Base-by-base conservation (phyloP, 768 basidiomycete genomes). In the Leucocoprinus leucothites region DNA sequence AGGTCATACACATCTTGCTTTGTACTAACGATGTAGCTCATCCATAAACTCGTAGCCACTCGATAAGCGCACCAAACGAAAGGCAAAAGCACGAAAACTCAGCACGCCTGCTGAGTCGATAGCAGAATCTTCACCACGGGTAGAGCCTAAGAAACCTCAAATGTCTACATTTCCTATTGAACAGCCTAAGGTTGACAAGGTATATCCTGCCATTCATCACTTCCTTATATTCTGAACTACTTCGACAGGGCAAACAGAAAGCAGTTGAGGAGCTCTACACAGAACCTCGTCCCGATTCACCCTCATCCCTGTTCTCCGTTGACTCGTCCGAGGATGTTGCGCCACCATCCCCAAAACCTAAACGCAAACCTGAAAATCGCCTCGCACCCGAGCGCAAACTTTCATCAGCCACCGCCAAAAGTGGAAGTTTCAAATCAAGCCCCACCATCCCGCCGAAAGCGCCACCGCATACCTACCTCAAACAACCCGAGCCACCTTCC, bases 401-500 rank as follows among this genome's bases (percentile, higher is more conserved):
- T 9, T 48, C 53, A 35, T 44, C 47, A 18, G 7, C 14, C 14
- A 3, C 38, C 38, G 42, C 19, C 18, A 31, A 35, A 34, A 18
- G 26, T 16, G 22, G 47, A n/a, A 49, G 40, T 13, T 5, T 18
- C 5, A 56, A 46, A 18, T 25, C 50, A 6, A 57, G 56, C 51
- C 49, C 50, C 22, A 41, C 24, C 43, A 18, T 45, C 38, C 41
- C 58, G 41, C 21, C 58, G 6, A 65, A 59, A 42, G 7, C 65
- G 63, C 38, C 64, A 55, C 16, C 40, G 35, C 11, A 52, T 58
- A 38, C 63, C 67, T 41, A 61, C 61, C 21, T 67, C 64, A 48
- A 61, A 43, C 51, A 70, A 63, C 34, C 45, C 63, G 54, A 51
- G 21, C 62, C 59, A 40, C 59, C 11, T 52, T 61, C 16, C 51